Conservation (phyloP, 805 yeast genomes). For the Kazachstania viticola region DNA sequence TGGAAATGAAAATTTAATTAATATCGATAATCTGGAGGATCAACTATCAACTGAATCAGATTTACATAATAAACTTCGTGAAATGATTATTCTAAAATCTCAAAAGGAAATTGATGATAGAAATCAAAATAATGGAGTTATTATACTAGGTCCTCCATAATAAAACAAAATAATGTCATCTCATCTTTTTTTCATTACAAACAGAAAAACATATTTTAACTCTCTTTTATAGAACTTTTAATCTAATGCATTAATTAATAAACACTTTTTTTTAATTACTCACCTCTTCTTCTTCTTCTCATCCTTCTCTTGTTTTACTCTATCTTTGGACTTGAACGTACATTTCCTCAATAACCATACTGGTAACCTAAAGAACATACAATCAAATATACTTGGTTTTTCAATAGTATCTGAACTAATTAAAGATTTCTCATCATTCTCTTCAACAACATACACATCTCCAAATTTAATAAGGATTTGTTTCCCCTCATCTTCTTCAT, state of each 20-base stretch:
- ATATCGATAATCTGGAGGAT: constrained; percentile 13
- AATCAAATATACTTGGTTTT: constrained; percentile 39
- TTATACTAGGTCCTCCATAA: constrained; percentile 21
- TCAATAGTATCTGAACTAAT: constrained; percentile 38
- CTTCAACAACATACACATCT: constrained; percentile 47
- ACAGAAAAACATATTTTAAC: neutral
- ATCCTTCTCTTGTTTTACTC: neutral
- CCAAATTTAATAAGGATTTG: constrained; percentile 44
- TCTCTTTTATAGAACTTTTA: no score
- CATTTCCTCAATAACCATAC: constrained; percentile 32
- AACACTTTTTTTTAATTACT: neutral
- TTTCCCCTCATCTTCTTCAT: constrained; percentile 37
- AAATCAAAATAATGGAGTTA: constrained; percentile 24
- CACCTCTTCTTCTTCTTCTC: neutral
- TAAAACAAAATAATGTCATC: no score
- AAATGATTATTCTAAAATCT: constrained; percentile 17
- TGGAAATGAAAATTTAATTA: constrained; percentile 2
- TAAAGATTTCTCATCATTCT: constrained; percentile 32
- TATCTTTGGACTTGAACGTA: neutral
- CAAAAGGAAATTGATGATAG: constrained; percentile 18
- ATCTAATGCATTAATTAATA: no score
- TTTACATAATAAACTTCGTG: constrained; percentile 20
- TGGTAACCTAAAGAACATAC: constrained; percentile 34
- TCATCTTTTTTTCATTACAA: no score
- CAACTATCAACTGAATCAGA: constrained; percentile 21